Base-by-base conservation (phyloP, 2,329 filamentous ascomycete species). In the Xylariaceae sp. region DNA sequence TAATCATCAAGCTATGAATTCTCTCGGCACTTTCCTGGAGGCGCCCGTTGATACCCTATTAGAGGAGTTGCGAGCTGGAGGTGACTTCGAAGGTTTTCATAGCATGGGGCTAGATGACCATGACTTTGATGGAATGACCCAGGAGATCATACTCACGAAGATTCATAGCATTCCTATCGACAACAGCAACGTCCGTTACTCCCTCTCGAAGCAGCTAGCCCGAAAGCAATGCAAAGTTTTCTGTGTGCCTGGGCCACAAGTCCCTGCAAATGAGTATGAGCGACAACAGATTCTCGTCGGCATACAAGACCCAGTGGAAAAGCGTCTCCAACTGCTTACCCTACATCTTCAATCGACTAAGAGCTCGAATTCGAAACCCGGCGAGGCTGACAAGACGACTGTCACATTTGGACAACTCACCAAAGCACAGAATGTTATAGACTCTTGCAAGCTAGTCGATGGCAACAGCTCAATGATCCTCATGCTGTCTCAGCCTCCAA, bases 81-180 rank as follows among this genome's bases (percentile, higher is more conserved):
- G 73, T 9, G 73, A 83, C 42, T 78, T 81, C 45, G 82, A 87
- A 50, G 82, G 81, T 0, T 81, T 88, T 41, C 76, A 83, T 52
- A 85, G 74, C 45, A 86, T 87, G 78, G 84, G 79, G 1, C 68
- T 88, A 17, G 81, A 86, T 40, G 84, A 87, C 55, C 76, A 81
- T n/a, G 78, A 80, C 46, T 79, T 85, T 44, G 83, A 87, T 44
- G 82, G 83, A 1, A 66, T 90, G 8, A 74, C 80, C 13, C 81
- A 84, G 43, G 86, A 90, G 59, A 73, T 90, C n/a, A 63, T 85
- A 9, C 74, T 90, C 37, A 78, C 75, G 13, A 87, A 83, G 53
- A 76, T 91, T 19, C 81, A 86, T 50, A 84, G 74, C 44, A 76
- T 87, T 42, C 69, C 81, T 4, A 66, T 81, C 57, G 72, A 85